These are phyloP conservation scores for Cordyceps javanica DNA, from an alignment of 2,329 filamentous ascomycete genomes.

Conservation along the genomic window DNA sequence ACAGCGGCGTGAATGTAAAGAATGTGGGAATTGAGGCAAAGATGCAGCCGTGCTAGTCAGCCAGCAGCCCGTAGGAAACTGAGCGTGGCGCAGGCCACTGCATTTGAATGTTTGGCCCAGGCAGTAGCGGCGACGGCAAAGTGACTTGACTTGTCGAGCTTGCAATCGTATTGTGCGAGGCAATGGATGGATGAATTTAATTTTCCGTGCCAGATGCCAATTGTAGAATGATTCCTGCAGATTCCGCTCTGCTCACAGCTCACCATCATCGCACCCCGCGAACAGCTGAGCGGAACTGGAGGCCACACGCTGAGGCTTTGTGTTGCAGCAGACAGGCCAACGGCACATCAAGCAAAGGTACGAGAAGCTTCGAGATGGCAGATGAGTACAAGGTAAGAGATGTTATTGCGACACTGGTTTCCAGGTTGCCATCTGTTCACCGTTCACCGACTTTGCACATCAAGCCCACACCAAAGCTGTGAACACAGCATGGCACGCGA, in stretches of 20 bases:
- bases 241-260: background rate
- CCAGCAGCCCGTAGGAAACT: background rate
- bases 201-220: background rate
- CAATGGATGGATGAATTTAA: background rate
- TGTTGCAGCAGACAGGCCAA: background rate
- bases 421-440: background rate
- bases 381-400: background rate
- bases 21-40: background rate
- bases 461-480: background rate
- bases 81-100: background rate
- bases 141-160: background rate
- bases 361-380: background rate
- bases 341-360: background rate
- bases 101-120: background rate
- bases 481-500: background rate
- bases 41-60: background rate
- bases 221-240: background rate
- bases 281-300: background rate
- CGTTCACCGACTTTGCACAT: background rate
- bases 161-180: background rate
- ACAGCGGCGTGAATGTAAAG: background rate
- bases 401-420: background rate
- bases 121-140: background rate
- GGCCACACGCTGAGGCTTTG: background rate
- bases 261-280: background rate